Conservation (phyloP, 2,329 filamentous ascomycete genomes). For the Fusarium sp. region DNA sequence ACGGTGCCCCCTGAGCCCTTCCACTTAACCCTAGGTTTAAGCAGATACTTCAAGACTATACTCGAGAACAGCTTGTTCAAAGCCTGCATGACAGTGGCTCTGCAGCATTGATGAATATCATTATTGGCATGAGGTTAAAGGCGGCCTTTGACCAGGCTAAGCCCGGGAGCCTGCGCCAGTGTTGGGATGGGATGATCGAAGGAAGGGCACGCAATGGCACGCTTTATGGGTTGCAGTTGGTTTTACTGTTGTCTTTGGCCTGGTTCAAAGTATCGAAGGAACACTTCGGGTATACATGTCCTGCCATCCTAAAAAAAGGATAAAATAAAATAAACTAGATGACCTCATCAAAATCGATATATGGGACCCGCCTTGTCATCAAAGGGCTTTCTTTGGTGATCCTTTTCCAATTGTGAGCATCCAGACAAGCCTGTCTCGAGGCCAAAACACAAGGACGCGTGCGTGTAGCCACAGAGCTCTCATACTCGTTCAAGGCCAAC, state of each 20-base stretch:
- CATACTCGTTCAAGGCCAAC: constrained; percentile 54
- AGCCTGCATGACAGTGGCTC: not conserved
- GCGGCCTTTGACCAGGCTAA: constrained; percentile 4
- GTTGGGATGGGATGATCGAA: constrained; percentile 14
- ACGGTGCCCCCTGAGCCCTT: too few relatives aligned
- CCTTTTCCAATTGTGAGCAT: constrained; percentile 62
- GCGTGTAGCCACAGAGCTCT: constrained; percentile 57
- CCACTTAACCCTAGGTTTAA: too few relatives aligned
- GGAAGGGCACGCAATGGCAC: constrained; percentile 9
- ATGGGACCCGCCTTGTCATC: constrained; percentile 53
- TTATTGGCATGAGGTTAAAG: constrained; percentile 2
- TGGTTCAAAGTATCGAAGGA: not conserved
- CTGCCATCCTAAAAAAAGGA: too few relatives aligned
- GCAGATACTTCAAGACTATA: not conserved
- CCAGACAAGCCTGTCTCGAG: constrained; percentile 63
- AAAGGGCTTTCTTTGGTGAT: constrained; percentile 54
- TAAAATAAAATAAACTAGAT: not conserved
- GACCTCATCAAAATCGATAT: constrained; percentile 13
- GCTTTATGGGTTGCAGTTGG: constrained; percentile 9
- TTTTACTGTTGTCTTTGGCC: constrained; percentile 11
- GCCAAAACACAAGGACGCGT: constrained; percentile 59
- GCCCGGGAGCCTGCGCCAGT: constrained; percentile 2
- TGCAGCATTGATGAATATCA: not conserved
- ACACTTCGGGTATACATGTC: constrained; percentile 2
- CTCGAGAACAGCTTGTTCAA: not conserved